Evolutionary conservation across 352 stramenopile genomes (phyloP).

Genomic region (Phytophthora pluvialis): DNA sequence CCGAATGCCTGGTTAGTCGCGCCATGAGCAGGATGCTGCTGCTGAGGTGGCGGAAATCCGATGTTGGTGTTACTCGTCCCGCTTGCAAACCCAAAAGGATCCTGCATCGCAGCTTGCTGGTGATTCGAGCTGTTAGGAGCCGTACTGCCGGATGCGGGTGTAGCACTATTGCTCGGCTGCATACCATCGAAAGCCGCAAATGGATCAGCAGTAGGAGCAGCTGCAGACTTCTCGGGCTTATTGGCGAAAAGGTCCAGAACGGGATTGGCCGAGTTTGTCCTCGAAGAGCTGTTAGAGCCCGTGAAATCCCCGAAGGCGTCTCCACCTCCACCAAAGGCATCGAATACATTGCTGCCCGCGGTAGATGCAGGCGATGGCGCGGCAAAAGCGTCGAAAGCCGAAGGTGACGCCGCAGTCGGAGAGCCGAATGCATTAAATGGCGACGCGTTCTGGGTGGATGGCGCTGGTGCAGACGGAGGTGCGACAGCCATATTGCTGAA

Average conservation of each 20-base stretch:
- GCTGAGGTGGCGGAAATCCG: conserved; percentile 38
- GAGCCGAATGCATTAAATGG: conserved; percentile 55
- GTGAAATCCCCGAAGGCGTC: conserved; percentile 44
- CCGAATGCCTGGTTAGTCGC: conserved; percentile 25
- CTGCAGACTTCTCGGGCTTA: conserved; percentile 18
- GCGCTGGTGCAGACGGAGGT: conserved; percentile 14
- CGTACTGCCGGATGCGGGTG: conserved; percentile 10
- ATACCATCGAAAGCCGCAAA: conserved; percentile 76
- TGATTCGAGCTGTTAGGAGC: conserved; percentile 21
- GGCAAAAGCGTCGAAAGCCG: conserved; percentile 48
- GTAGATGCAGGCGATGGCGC: conserved; percentile 27
- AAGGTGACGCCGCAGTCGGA: conserved; percentile 18
- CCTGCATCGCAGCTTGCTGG: conserved; percentile 34
- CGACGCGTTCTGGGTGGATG: conserved; percentile 26
- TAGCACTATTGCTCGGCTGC: conserved; percentile 23
- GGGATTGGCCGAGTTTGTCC: conserved; percentile 40
- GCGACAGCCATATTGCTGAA: conserved; percentile 42
- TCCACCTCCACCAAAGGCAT: conserved; percentile 45
- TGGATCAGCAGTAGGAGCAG: conserved; percentile 40
- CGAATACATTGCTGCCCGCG: conserved; percentile 35
- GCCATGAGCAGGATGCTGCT: conserved; percentile 19
- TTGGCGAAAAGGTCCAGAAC: conserved; percentile 41
- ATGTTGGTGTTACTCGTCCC: conserved; percentile 34
- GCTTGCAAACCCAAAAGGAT: conserved; percentile 62
- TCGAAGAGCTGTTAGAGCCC: conserved; percentile 31